Evolutionary conservation across 371 early-diverging fungal genomes (phyloP).

Genomic region (Apophysomyces elegans): DNA sequence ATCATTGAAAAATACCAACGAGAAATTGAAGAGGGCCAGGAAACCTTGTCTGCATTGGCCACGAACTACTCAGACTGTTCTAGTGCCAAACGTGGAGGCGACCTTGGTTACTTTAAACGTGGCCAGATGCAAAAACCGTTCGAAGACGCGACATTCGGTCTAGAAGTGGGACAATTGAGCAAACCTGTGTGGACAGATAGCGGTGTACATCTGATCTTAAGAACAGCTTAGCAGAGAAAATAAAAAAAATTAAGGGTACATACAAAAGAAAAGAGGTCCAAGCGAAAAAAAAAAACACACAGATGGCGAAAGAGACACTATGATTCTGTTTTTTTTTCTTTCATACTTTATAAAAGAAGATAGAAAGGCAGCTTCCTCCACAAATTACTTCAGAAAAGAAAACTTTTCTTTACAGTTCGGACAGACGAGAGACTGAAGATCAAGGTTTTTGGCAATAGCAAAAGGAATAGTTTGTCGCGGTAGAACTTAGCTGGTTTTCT

Average conservation of each 20-base stretch:
- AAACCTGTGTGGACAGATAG: conserved; percentile 88
- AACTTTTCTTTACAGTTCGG: no score
- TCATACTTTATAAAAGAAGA: no score
- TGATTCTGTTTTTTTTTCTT: no score
- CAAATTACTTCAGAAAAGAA: no score
- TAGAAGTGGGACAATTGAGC: conserved; percentile 86
- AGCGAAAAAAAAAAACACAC: no score
- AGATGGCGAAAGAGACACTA: no score
- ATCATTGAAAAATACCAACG: conserved; percentile 61
- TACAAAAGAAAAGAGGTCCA: neutral
- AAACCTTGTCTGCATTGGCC: conserved; percentile 72
- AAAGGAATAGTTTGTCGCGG: no score
- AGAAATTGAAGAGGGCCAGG: conserved; percentile 66
- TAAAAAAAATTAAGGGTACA: neutral
- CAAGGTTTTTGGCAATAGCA: no score
- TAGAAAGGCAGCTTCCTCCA: no score
- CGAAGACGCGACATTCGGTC: conserved; percentile 88
- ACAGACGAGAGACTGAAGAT: no score
- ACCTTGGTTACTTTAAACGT: conserved; percentile 85
- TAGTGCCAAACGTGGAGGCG: conserved; percentile 87
- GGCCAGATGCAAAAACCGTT: conserved; percentile 89
- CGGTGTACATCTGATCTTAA: conserved; percentile 91
- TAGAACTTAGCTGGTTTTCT: no score
- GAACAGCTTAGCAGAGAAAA: conserved; percentile 70
- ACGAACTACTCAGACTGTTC: conserved; percentile 84